Percentiles rank a stretch among this genome's conserved stretches.
Conservation (phyloP, 129 eudicot genomes). For the Smallanthus sonchifolius region DNA sequence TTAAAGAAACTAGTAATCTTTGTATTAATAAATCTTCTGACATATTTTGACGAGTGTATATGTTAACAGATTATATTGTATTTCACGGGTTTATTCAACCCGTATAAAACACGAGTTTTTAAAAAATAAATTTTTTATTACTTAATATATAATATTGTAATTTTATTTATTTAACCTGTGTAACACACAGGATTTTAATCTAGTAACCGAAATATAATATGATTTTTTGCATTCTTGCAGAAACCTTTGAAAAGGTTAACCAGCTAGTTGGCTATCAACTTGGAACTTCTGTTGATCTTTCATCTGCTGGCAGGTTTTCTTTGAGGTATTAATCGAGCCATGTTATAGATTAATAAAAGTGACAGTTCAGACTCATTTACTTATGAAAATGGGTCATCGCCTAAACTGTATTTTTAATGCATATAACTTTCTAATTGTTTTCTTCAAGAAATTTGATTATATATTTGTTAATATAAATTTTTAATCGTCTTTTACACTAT, state of each 20-base stretch:
- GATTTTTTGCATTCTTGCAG: conserved; percentile 36
- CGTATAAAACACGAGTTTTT: too few species aligned
- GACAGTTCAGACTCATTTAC: neutral
- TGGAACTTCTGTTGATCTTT: conserved; percentile 31
- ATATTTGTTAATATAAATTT: neutral
- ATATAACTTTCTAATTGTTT: neutral
- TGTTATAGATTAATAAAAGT: neutral
- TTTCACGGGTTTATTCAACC: too few species aligned
- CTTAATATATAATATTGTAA: too few species aligned
- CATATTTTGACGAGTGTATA: too few species aligned
- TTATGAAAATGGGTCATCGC: neutral
- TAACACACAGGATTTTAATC: too few species aligned
- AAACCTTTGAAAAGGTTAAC: conserved; percentile 66
- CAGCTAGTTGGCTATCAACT: conserved; percentile 47
- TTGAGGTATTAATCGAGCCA: conserved; percentile 45
- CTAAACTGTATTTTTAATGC: neutral
- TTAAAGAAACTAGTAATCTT: too few species aligned
- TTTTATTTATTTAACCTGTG: too few species aligned
- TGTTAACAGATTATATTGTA: too few species aligned
- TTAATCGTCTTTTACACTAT: neutral
- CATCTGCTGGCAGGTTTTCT: conserved; percentile 65
- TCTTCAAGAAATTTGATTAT: neutral
- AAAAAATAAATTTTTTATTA: too few species aligned
- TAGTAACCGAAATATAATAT: neutral
- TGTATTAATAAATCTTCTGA: too few species aligned